These are phyloP conservation scores for Nemania sp. DNA, from an alignment of 2,329 filamentous ascomycete species.

Conservation along the genomic window DNA sequence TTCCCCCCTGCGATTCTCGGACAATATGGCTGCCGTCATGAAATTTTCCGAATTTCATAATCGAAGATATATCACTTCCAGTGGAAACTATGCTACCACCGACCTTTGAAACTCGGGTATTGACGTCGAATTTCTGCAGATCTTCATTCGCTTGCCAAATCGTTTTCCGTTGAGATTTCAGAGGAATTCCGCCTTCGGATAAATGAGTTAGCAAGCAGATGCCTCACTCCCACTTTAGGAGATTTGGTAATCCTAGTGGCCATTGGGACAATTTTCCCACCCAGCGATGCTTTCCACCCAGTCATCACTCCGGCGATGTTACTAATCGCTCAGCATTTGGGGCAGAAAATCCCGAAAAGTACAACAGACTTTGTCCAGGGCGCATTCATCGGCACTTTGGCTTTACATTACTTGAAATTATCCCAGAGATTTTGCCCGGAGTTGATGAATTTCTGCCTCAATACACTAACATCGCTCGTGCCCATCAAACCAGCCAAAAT, in stretches of 20 bases:
- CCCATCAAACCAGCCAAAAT: constrained; percentile 52
- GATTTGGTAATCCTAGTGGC: constrained; percentile 85
- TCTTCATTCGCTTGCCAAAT: constrained; percentile 82
- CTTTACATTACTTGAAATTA: constrained; percentile 78
- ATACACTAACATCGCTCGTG: constrained; percentile 70
- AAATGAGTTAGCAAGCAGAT: constrained; percentile 54
- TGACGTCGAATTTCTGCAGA: constrained; percentile 16
- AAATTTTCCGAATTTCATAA: background rate
- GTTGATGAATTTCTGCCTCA: constrained; percentile 77
- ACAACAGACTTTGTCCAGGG: constrained; percentile 72
- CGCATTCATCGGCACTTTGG: constrained; percentile 76
- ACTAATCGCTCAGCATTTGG: constrained; percentile 80
- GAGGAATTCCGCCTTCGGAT: constrained; percentile 78
- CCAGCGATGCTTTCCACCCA: constrained; percentile 95
- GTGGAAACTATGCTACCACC: background rate
- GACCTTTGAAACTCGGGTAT: background rate
- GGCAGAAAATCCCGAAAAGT: constrained; percentile 69
- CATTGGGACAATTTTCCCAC: constrained; percentile 83
- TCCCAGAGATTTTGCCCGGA: constrained; percentile 91
- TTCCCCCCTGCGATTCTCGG: background rate
- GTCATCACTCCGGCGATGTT: constrained; percentile 90
- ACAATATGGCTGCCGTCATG: constrained; percentile 45
- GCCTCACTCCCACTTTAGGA: constrained; percentile 60
- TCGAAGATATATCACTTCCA: background rate
- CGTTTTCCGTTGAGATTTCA: constrained; percentile 77